A percentile compares a stretch with the other conserved stretches of the same genome.
Conservation (phyloP, 2,329 filamentous ascomycete genomes). For the Fusarium aywerte region DNA sequence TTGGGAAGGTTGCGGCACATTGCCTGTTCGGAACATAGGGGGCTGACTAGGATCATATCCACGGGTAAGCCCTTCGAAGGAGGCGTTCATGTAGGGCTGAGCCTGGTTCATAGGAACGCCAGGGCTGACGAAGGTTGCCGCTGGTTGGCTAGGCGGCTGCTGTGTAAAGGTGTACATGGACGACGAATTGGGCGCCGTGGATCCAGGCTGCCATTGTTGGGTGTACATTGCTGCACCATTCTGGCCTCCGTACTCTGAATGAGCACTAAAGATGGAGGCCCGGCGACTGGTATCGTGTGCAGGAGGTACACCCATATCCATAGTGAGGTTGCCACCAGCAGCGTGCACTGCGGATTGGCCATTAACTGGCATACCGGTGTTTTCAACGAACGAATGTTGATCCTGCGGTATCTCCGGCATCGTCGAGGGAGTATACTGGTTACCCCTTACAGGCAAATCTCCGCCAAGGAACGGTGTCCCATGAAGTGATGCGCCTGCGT, state of each 20-base stretch:
- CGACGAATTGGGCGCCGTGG: constrained; percentile 55
- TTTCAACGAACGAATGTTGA: constrained; percentile 56
- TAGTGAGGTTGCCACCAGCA: constrained; percentile 50
- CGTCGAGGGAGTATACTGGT: constrained; percentile 55
- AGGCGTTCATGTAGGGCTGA: constrained; percentile 50
- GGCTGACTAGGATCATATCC: constrained; percentile 49
- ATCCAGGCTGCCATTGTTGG: constrained; percentile 58
- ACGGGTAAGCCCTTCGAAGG: constrained; percentile 52
- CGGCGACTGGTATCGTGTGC: constrained; percentile 60
- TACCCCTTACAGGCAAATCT: constrained; percentile 58
- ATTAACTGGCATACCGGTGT: constrained; percentile 50
- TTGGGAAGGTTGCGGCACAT: constrained; percentile 45
- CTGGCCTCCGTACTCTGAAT: constrained; percentile 57
- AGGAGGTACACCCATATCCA: constrained; percentile 58
- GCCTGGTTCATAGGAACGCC: constrained; percentile 49
- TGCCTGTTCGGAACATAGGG: constrained; percentile 50
- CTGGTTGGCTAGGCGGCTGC: constrained; percentile 50
- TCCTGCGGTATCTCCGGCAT: constrained; percentile 57
- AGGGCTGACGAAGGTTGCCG: constrained; percentile 48
- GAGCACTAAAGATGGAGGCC: constrained; percentile 55
- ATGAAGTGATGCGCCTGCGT: constrained; percentile 49
- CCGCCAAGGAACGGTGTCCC: constrained; percentile 53
- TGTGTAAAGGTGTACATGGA: constrained; percentile 60
- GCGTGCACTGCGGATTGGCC: constrained; percentile 51
- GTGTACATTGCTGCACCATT: constrained; percentile 54